Evolutionary conservation across 768 basidiomycete genomes (phyloP), one percentile per base, ranked within the genome.

Genomic region (Rhodotorula kratochvilovae): DNA sequence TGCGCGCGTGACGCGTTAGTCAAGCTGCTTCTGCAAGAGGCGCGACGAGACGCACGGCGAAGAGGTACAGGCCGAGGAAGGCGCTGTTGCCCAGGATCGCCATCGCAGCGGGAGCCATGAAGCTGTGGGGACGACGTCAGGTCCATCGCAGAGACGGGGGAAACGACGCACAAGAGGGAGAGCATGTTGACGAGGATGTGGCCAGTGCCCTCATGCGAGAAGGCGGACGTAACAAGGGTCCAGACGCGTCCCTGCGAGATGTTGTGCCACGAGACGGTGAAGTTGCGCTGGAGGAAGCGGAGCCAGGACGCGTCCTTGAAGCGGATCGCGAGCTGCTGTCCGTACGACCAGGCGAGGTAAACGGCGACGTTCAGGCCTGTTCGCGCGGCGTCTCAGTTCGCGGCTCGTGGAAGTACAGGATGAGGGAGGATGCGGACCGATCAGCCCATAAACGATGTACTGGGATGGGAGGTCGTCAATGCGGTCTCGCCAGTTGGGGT

Each of bases 201-300:
- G 3, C 50, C 36, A 2, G 61, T 54, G 2, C 61, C 65, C 17
- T 70, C 68, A 58, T 73, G 72, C 6, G 89, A 90, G 82, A 92
- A 92, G 69, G 83, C 84, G 27, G 85, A 82, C 0, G 90, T 89
- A 17, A 90, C 73, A 35, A 87, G 81, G 1, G 89, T 90, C 89
- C 89, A 91, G 89, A 88, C 75, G 80, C 90, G 84, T n/a, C 90
- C 90, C 17, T 82, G 76, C 1, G 80, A 78, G 17, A 91, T 75
- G 79, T 90, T 91, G 27, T 81, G 77, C 84, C 85, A 84, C 76
- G 85, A 86, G 55, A 82, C 81, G 27, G 83, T 83, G 74, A 92
- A 91, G 79, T 92, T 86, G 39, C 87, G 70, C 21, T 79, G 70
- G 85, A 92, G 85, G 83, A 83, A 85, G 17, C 77, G 70, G 45